A percentile compares a stretch with the other conserved stretches of the same genome.
These are phyloP conservation scores for Globisporangium splendens DNA, from an alignment of 352 stramenopile genomes.

Conservation along the genomic window DNA sequence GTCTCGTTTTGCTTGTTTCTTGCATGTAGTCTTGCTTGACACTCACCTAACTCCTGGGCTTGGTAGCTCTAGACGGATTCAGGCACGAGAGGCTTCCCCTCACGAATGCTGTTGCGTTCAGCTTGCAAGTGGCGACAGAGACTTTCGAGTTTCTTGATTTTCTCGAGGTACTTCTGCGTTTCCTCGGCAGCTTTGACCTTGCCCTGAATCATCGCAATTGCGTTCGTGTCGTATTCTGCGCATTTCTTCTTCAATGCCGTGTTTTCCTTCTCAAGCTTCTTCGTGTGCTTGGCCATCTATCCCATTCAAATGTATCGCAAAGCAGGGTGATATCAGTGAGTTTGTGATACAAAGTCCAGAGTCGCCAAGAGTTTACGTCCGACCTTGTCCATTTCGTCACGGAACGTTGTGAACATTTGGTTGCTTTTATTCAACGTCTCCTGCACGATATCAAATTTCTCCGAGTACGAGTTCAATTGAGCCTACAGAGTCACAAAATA, in stretches of 20 bases:
- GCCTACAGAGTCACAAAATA: slow-evolving; percentile 13
- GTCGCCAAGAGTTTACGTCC: no score
- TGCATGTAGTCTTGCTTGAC: no score
- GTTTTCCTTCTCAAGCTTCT: slow-evolving; percentile 87
- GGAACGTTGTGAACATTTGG: slow-evolving; percentile 81
- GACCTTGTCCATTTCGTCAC: slow-evolving; percentile 84
- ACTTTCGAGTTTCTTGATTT: slow-evolving; percentile 81
- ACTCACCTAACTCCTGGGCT: not conserved
- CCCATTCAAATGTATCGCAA: no score
- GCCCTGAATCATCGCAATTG: slow-evolving; percentile 74
- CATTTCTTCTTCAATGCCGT: slow-evolving; percentile 75
- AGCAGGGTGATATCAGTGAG: not conserved
- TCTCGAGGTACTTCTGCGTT: slow-evolving; percentile 69
- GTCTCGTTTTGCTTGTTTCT: not conserved
- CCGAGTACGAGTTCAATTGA: slow-evolving; percentile 79
- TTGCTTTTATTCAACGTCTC: slow-evolving; percentile 86
- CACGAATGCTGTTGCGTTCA: slow-evolving; percentile 57
- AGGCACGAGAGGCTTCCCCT: slow-evolving; percentile 14
- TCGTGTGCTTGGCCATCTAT: slow-evolving; percentile 82
- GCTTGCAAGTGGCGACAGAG: slow-evolving; percentile 80
- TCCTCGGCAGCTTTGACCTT: slow-evolving; percentile 60
- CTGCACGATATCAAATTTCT: slow-evolving; percentile 84
- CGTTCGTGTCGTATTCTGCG: slow-evolving; percentile 69
- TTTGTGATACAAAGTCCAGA: not conserved
- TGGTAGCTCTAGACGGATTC: slow-evolving; percentile 5